A percentile compares a stretch with the other conserved stretches of the same genome.
Conservation (phyloP, 352 stramenopile species). For the Pythium apleroticum region DNA sequence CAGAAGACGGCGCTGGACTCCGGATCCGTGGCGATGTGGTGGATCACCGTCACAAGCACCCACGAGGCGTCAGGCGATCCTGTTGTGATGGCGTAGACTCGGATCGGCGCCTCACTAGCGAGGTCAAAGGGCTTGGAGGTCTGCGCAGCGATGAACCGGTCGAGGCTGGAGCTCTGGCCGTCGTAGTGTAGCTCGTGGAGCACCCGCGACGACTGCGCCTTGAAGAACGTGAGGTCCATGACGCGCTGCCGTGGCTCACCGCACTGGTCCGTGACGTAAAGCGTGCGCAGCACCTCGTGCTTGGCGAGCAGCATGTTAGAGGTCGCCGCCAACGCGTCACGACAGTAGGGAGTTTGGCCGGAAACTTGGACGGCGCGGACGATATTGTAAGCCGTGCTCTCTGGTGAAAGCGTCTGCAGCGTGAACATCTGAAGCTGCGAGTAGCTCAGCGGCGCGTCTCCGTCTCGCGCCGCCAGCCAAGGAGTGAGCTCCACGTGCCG, state of each 20-base stretch:
- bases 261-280: constrained; percentile 30
- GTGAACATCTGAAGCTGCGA: constrained; percentile 62
- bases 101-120: constrained; percentile 34
- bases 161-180: constrained; percentile 8
- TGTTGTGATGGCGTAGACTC: constrained; percentile 33
- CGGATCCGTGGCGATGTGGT: constrained; percentile 58
- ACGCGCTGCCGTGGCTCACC: constrained; percentile 40
- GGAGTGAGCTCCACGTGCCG: constrained; percentile 5
- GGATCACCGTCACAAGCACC: constrained; percentile 43
- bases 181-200: constrained; percentile 3
- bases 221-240: constrained; percentile 24
- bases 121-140: constrained; percentile 41
- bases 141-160: constrained; percentile 26
- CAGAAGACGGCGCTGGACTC: constrained; percentile 49
- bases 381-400: constrained; percentile 56
- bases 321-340: constrained; percentile 25
- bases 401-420: constrained; percentile 40
- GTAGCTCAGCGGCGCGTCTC: constrained; percentile 37
- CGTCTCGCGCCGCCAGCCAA: constrained; percentile 1
- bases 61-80: constrained; percentile 14
- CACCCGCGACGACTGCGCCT: background rate
- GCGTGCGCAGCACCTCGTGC: constrained; percentile 49
- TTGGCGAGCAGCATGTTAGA: constrained; percentile 36
- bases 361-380: constrained; percentile 35
- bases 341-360: constrained; percentile 19